Conservation (phyloP, 176 grass and related monocot genomes). For the Rhipidocladum racemiflorum region DNA sequence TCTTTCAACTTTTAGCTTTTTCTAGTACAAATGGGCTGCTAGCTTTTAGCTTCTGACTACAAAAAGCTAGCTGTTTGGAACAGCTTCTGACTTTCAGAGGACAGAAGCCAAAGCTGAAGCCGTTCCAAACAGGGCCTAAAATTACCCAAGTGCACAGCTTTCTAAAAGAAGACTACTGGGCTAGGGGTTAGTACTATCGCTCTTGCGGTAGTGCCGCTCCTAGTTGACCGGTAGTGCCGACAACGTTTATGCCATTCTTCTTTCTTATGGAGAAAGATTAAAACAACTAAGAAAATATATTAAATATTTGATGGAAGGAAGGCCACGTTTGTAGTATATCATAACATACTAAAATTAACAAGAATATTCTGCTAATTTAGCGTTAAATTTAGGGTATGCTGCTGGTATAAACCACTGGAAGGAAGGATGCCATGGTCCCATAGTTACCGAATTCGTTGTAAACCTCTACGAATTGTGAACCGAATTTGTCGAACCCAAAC, state of each 20-base stretch:
- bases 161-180: fast-evolving
- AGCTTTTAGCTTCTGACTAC: too few relatives aligned
- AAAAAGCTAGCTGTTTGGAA: too few relatives aligned
- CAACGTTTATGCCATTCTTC: not conserved
- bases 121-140: too few relatives aligned
- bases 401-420: not conserved
- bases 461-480: too few relatives aligned
- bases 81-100: too few relatives aligned
- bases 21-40: too few relatives aligned
- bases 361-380: not conserved
- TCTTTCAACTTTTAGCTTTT: too few relatives aligned
- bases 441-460: too few relatives aligned
- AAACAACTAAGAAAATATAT: not conserved
- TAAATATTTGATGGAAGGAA: not conserved
- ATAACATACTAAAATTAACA: not conserved
- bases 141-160: too few relatives aligned
- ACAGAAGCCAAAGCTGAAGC: too few relatives aligned
- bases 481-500: too few relatives aligned
- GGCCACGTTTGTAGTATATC: not conserved
- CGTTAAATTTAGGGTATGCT: not conserved
- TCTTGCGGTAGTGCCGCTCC: not conserved
- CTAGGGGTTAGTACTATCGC: not conserved
- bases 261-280: not conserved
- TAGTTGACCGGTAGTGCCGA: not conserved
- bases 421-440: not conserved